Evolutionary conservation across 345 rosid genomes (phyloP), one percentile per base, ranked within the genome.

Genomic region (Kernera saxatilis): DNA sequence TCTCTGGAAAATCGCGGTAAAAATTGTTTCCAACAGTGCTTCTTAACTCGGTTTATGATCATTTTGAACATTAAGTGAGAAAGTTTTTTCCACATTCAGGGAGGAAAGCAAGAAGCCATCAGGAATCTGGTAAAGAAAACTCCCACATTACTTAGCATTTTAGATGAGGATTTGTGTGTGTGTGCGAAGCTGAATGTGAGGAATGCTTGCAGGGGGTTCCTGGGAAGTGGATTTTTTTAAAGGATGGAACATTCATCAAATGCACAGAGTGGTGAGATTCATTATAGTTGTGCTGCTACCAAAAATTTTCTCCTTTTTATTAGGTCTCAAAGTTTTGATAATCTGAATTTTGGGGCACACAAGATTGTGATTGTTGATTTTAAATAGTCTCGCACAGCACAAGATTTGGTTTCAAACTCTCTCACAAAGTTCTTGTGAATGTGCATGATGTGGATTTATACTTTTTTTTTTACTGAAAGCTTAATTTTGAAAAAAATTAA

Each of bases 1-100:
- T 90, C 88, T 25, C 82, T 8, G 93, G 93, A 18, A 77, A 64
- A 74, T 76, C 90, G 13, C 77, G 85, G 97, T 86, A 81, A 66
- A 43, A 33, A 35, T 26, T 59, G 19, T 59, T 32, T 49, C 53
- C 36, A n/a, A 7, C 48, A 8, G 6, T 57, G 27, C 8, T 36
- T 64, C 8, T 35, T 39, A 37, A 35, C 27, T 22, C 3, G 25
- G 14, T 37, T 46, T 12, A 59, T 74, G 21, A 23, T 56, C 13
- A 5, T 56, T 55, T 9, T 39, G 19, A 39, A 11, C 4, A 75
- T 9, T 36, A 27, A 45, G 17, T 56, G 39, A 61, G 11, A 61
- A 62, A 18, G 3, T 25, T 36, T 17, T 23, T 40, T 27, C 3
- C 15, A 51, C 26, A 30, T 46, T 63, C 85, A 85, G 95, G 75